Percentiles rank a stretch among this genome's conserved stretches.
phyloP scores from a whole-genome alignment of 495 filamentous ascomycete species.

The Talaromyces wortmannii region DNA sequence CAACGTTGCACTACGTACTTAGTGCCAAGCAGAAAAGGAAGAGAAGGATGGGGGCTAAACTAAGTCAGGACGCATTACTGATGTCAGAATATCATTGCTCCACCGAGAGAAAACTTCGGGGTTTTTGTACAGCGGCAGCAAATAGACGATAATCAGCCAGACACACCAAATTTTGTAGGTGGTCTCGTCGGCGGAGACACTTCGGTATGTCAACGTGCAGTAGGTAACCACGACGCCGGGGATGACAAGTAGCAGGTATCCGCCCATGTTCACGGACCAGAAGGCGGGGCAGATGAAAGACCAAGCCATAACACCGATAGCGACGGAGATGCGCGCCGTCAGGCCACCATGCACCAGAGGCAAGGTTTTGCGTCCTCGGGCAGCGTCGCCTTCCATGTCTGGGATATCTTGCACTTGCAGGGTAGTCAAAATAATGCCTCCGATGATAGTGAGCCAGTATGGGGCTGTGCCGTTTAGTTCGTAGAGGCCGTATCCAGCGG shows the following conservation, averaged over 20 bases:
- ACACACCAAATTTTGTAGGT: neutral
- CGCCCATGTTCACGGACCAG: constrained; percentile 13
- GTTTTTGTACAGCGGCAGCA: neutral
- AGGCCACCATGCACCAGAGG: constrained; percentile 36
- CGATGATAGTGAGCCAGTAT: constrained; percentile 36
- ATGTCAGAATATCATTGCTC: too few relatives aligned
- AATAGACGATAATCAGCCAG: neutral
- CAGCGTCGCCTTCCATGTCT: constrained; percentile 38
- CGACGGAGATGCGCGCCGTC: constrained; percentile 28
- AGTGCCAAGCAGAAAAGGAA: too few relatives aligned
- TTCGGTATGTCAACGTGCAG: neutral
- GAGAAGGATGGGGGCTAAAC: too few relatives aligned
- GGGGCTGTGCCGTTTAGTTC: neutral
- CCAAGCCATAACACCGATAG: constrained; percentile 30
- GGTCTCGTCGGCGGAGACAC: neutral
- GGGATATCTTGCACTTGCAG: constrained; percentile 46
- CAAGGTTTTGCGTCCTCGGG: constrained; percentile 30
- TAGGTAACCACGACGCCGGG: neutral
- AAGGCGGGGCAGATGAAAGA: constrained; percentile 26
- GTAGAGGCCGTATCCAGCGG: neutral
- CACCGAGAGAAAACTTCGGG: neutral
- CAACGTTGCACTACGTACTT: too few relatives aligned
- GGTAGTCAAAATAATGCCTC: constrained; percentile 38
- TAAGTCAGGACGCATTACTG: too few relatives aligned
- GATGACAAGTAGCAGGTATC: neutral